Base-by-base conservation (phyloP, 768 basidiomycete species). In the Pleurotus eryngii region DNA sequence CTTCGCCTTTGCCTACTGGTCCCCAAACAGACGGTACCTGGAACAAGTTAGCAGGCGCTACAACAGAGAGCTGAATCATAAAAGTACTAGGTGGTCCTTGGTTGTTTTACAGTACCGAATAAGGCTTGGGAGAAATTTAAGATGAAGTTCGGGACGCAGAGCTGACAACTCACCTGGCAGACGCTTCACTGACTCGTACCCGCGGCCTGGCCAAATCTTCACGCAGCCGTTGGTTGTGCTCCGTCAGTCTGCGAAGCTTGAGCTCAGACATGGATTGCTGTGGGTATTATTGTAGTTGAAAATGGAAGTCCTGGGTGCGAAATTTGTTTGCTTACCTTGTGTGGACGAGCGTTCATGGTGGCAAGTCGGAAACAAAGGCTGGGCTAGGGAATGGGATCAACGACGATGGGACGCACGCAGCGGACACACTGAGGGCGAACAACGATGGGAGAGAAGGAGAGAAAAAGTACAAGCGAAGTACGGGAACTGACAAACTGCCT, bases 221-320 rank as follows among this genome's bases (percentile, higher is more conserved):
- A 66, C 87, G 79, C 68, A 97, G 72, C 61, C 95, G 82, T 70
- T 91, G 87, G 68, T 96, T 98, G 76, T 97, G 94, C 75, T 98
- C 95, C 50, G 88, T 90, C 68, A 98, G 77, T 40, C 95, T 81
- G 38, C 95, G 85, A 61, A 97, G 86, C 83, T 96, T 97, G 69
- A 97, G 89, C 82, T 97, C 95, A 49, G 91, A 92, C 93, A 98
- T 96, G 66, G 92, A 92, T 82, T 95, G 94, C 82, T 83, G 65
- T 35, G 49, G 57, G 65, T 9, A 24, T 47, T 53, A 24, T 47
- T 53, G 46, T 58, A 45, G 20, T 15, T 37, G 22, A 27, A 27
- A 5, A 58, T n/a, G 8, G 60, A 43, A 45, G 53, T 55, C 51
- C 62, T 60, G 59, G 46, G 54, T 38, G 64, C 74, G 61, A 60